These are phyloP conservation scores for Macrocybe gigantea DNA, from an alignment of 768 basidiomycete genomes.

Conservation along the genomic window DNA sequence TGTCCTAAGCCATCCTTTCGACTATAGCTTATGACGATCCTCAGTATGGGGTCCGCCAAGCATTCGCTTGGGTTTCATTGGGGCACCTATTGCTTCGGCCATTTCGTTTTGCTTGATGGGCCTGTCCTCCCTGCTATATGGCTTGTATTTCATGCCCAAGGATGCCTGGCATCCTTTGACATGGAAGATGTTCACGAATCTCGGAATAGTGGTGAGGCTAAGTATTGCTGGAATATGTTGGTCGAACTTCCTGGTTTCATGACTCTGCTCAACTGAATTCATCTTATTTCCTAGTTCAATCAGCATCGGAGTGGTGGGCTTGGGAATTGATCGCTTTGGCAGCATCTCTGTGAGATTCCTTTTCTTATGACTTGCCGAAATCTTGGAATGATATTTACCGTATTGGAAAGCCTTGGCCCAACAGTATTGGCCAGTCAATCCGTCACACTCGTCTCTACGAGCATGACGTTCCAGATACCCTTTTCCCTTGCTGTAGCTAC, in stretches of 20 bases:
- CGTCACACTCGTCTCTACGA: slow-evolving; percentile 68
- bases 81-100: slow-evolving; percentile 85
- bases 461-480: slow-evolving; percentile 73
- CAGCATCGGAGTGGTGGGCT: slow-evolving; percentile 93
- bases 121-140: slow-evolving; percentile 53
- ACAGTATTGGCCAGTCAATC: slow-evolving; percentile 81
- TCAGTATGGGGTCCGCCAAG: slow-evolving; percentile 76
- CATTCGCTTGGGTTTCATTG: slow-evolving; percentile 81
- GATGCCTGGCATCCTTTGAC: slow-evolving; percentile 82
- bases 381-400: background rate
- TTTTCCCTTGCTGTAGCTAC: slow-evolving; percentile 76
- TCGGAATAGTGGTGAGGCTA: slow-evolving; percentile 65
- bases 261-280: background rate
- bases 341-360: slow-evolving; percentile 35
- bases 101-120: slow-evolving; percentile 81
- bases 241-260: slow-evolving; percentile 8
- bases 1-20: background rate
- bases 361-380: background rate
- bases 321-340: slow-evolving; percentile 78
- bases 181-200: slow-evolving; percentile 52
- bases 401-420: slow-evolving; percentile 58
- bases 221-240: slow-evolving; percentile 79
- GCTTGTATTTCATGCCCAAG: slow-evolving; percentile 47
- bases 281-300: slow-evolving; percentile 42
- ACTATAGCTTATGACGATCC: background rate